Evolutionary conservation across 805 yeast genomes (phyloP).

Genomic region (Dipodascus albidus): DNA sequence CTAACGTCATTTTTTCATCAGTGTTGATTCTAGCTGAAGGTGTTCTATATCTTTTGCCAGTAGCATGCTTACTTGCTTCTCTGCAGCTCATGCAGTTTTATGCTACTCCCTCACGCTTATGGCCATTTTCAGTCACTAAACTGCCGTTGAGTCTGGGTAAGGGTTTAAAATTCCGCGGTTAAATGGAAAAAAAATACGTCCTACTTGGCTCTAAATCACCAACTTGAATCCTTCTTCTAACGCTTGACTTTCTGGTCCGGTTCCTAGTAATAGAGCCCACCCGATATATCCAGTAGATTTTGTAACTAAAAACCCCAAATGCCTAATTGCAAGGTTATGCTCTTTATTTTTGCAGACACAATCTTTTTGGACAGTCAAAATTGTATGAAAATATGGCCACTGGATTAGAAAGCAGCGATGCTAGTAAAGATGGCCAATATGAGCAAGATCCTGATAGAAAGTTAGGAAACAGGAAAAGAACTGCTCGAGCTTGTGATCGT

Average conservation of each 20-base stretch:
- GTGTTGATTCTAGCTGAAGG: too few species aligned
- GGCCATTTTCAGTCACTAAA: too few species aligned
- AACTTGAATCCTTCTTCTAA: not conserved
- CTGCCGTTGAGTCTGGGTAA: not conserved
- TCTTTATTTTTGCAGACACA: not conserved
- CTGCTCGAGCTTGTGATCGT: slow-evolving; percentile 34
- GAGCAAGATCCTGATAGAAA: not conserved
- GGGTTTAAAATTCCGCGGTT: slow-evolving; percentile 1
- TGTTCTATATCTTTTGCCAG: too few species aligned
- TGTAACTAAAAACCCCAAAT: too few species aligned
- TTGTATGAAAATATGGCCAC: not conserved
- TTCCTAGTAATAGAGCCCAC: not conserved
- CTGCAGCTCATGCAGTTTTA: not conserved
- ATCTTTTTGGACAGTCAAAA: not conserved
- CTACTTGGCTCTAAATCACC: not conserved
- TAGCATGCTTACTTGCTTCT: too few species aligned
- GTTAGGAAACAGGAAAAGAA: slow-evolving; percentile 9
- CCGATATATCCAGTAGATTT: not conserved
- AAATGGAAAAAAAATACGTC: not conserved
- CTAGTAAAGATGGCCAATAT: not conserved
- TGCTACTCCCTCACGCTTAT: too few species aligned
- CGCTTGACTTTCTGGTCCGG: not conserved
- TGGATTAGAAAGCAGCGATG: not conserved
- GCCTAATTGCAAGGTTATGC: not conserved
- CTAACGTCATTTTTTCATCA: too few species aligned